These are phyloP conservation scores for Calophaca sinica DNA, from an alignment of 306 rosid species.

Conservation along the genomic window DNA sequence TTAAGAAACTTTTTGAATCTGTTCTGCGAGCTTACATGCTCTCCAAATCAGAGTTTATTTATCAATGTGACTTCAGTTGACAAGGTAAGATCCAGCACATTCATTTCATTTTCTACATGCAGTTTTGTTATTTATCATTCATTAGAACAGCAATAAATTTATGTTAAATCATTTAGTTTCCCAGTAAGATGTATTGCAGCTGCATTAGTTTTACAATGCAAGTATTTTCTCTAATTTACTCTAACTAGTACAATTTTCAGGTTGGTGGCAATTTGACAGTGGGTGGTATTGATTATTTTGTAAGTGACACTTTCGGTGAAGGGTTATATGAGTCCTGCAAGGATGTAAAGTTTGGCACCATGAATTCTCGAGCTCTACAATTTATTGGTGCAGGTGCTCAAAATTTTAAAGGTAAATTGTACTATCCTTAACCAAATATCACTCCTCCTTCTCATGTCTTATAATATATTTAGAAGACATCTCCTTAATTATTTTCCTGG, in stretches of 20 bases:
- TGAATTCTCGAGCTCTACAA: slow-evolving; percentile 83
- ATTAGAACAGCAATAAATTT: slow-evolving; percentile 32
- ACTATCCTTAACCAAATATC: slow-evolving; percentile 42
- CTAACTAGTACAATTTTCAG: slow-evolving; percentile 64
- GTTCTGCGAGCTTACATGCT: slow-evolving; percentile 98
- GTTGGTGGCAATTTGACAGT: slow-evolving; percentile 77
- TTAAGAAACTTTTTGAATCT: slow-evolving; percentile 94
- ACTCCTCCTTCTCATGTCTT: slow-evolving; percentile 30
- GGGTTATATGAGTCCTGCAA: slow-evolving; percentile 94
- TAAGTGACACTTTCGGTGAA: slow-evolving; percentile 87
- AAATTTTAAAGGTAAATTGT: slow-evolving; percentile 74
- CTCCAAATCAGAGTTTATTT: slow-evolving; percentile 95
- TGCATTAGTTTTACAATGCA: slow-evolving; percentile 8
- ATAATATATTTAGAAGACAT: slow-evolving; percentile 31
- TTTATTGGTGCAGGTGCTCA: slow-evolving; percentile 90
- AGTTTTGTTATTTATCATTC: slow-evolving; percentile 27
- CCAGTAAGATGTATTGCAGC: slow-evolving; percentile 5
- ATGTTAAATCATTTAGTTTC: slow-evolving; percentile 30
- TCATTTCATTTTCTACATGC: slow-evolving; percentile 18
- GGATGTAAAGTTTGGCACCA: slow-evolving; percentile 93
- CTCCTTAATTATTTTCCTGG: slow-evolving; percentile 34
- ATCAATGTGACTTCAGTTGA: slow-evolving; percentile 85
- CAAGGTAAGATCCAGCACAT: slow-evolving; percentile 60
- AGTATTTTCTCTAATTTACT: slow-evolving; percentile 32
- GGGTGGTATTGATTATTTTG: slow-evolving; percentile 81